Percentiles rank a stretch among this genome's conserved stretches.
Conservation (phyloP, 495 filamentous ascomycete genomes). For the Rostrohypoxylon terebratum region DNA sequence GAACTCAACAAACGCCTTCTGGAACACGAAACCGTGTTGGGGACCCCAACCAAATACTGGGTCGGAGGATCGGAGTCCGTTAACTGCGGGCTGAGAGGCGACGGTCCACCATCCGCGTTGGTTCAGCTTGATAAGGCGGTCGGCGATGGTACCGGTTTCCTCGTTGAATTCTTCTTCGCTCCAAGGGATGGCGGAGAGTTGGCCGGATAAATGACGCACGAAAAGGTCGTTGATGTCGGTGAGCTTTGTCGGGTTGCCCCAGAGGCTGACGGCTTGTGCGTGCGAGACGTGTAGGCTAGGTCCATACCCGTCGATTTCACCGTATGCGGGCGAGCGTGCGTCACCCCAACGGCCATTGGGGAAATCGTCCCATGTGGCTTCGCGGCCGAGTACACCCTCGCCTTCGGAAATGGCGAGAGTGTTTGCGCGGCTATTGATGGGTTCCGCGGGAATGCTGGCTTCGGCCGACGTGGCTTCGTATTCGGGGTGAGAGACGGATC, state of each 20-base stretch:
- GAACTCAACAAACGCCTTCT: constrained; percentile 98
- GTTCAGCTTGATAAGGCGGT: constrained; percentile 79
- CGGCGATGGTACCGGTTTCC: constrained; percentile 83
- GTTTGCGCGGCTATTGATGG: constrained; percentile 75
- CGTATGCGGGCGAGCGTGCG: constrained; percentile 88
- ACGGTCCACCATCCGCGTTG: constrained; percentile 94
- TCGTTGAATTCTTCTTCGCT: constrained; percentile 87
- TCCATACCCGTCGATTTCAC: constrained; percentile 96
- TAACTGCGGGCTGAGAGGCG: constrained; percentile 95
- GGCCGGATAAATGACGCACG: constrained; percentile 78
- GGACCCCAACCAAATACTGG: constrained; percentile 95
- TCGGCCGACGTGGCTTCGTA: constrained; percentile 76
- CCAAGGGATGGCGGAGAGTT: constrained; percentile 86
- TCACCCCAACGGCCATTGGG: constrained; percentile 98
- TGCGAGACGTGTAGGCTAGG: constrained; percentile 85
- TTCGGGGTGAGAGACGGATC: constrained; percentile 62
- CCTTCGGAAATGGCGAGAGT: constrained; percentile 94
- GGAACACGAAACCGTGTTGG: constrained; percentile 92
- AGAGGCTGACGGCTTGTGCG: constrained; percentile 80
- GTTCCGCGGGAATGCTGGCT: constrained; percentile 70
- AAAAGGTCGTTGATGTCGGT: constrained; percentile 84
- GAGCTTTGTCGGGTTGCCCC: constrained; percentile 77
- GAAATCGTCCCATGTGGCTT: constrained; percentile 99
- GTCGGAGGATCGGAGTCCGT: constrained; percentile 80
- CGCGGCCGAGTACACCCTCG: constrained; percentile 87